These are phyloP conservation scores for Dendrocalamus latiflorus DNA, from an alignment of 202 grass and related monocot species.

Conservation along the genomic window DNA sequence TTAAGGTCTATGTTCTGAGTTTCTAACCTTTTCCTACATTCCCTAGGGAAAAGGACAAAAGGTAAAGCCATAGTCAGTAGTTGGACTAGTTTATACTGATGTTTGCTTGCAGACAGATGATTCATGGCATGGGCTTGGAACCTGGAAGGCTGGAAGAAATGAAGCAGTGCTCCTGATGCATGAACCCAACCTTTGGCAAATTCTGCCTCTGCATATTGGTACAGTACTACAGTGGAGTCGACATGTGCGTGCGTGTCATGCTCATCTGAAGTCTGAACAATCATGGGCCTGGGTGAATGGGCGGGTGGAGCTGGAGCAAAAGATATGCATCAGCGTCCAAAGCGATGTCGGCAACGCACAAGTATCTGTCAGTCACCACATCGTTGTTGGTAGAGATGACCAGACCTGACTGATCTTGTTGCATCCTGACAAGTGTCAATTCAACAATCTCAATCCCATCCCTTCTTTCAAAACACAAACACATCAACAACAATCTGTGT, in stretches of 20 bases:
- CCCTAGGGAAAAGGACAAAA: neutral
- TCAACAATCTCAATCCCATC: neutral
- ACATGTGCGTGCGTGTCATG: slow-evolving; percentile 31
- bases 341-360: slow-evolving; percentile 41
- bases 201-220: slow-evolving; percentile 5
- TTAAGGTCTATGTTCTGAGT: neutral
- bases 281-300: slow-evolving; percentile 11
- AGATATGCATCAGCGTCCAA: slow-evolving; percentile 18
- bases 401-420: neutral
- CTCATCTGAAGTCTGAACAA: slow-evolving; percentile 1
- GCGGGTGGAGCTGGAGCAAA: neutral
- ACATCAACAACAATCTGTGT: neutral
- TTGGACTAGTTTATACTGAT: too few relatives aligned
- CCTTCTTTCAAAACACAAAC: neutral
- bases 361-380: slow-evolving; percentile 13
- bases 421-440: slow-evolving; percentile 9
- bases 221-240: neutral
- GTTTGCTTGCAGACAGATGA: too few relatives aligned
- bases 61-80: neutral
- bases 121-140: neutral
- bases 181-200: slow-evolving; percentile 12
- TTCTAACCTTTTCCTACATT: neutral
- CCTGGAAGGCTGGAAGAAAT: slow-evolving; percentile 23
- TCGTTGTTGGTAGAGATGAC: neutral
- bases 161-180: slow-evolving; percentile 14